These are phyloP conservation scores for Fomitopsis schrenkii DNA, from an alignment of 1,284 basidiomycete genomes.

Conservation along the genomic window DNA sequence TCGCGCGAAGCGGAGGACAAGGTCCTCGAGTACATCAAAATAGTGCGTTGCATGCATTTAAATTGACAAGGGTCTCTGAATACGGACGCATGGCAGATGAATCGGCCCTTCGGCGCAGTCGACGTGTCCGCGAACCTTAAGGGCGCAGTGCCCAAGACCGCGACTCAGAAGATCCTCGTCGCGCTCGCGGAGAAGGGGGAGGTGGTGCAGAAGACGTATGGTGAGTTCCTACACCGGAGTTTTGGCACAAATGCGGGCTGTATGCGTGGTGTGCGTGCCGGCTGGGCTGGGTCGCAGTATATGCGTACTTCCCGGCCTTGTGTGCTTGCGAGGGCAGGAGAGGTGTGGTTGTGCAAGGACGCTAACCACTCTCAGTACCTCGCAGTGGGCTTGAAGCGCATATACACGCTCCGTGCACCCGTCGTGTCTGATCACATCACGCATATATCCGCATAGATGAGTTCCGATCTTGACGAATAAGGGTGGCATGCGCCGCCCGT, in stretches of 20 bases:
- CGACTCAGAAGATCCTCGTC: slow-evolving; percentile 77
- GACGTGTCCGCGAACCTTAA: slow-evolving; percentile 87
- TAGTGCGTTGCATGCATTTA: slow-evolving; percentile 32
- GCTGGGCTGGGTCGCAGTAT: no score
- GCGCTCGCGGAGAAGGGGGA: slow-evolving; percentile 74
- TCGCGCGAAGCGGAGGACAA: slow-evolving; percentile 59
- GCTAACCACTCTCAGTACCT: no score
- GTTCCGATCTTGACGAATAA: neutral
- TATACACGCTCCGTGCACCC: no score
- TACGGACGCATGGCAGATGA: slow-evolving; percentile 48
- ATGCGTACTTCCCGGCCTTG: neutral
- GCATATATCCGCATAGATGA: neutral
- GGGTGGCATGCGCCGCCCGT: neutral
- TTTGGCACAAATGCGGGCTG: no score
- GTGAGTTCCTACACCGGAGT: slow-evolving; percentile 35
- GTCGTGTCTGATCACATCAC: no score
- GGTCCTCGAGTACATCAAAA: slow-evolving; percentile 70
- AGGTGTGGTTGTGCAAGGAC: no score
- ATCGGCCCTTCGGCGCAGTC: slow-evolving; percentile 73
- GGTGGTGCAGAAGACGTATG: slow-evolving; percentile 74
- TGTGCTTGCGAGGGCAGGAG: no score
- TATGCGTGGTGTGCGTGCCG: no score
- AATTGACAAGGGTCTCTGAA: no score
- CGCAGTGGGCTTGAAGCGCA: no score
- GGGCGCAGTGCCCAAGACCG: slow-evolving; percentile 76